phyloP scores from a whole-genome alignment of 2,329 filamentous ascomycete genomes.

The Pyricularia grisea region DNA sequence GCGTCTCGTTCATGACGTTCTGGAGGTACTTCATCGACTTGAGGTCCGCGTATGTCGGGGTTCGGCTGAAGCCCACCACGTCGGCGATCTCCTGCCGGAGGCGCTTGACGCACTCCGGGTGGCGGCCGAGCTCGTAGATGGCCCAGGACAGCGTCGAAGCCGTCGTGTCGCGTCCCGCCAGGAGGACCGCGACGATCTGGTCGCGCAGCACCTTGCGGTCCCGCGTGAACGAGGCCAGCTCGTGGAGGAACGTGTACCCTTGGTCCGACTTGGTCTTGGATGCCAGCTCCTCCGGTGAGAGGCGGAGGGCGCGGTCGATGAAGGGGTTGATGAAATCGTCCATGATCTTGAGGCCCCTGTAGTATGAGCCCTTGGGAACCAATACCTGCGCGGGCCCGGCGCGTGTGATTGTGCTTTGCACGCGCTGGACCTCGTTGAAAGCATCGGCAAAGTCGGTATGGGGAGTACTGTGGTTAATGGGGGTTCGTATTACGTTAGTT shows the following conservation, averaged over 20 bases:
- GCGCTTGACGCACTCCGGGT: slow-evolving; percentile 57
- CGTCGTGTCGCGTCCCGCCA: slow-evolving; percentile 84
- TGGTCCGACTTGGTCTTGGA: slow-evolving; percentile 62
- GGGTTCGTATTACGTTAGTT: not conserved
- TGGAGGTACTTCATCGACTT: slow-evolving; percentile 82
- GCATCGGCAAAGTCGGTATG: slow-evolving; percentile 66
- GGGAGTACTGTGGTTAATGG: slow-evolving; percentile 32
- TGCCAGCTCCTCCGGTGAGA: slow-evolving; percentile 63
- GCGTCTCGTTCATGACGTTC: slow-evolving; percentile 65
- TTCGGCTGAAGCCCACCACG: slow-evolving; percentile 48
- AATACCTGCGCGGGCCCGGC: slow-evolving; percentile 53
- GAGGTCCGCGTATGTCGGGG: slow-evolving; percentile 68
- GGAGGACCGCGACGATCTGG: slow-evolving; percentile 71
- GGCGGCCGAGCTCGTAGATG: slow-evolving; percentile 69
- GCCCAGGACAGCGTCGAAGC: slow-evolving; percentile 72
- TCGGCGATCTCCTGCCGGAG: slow-evolving; percentile 65
- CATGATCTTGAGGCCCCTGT: slow-evolving; percentile 54
- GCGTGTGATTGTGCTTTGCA: slow-evolving; percentile 59
- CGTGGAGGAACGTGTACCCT: slow-evolving; percentile 78
- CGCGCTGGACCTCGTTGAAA: slow-evolving; percentile 68
- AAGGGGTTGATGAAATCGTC: slow-evolving; percentile 70
- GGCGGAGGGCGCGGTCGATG: slow-evolving; percentile 62
- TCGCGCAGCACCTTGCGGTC: slow-evolving; percentile 66
- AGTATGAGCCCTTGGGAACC: slow-evolving; percentile 57
- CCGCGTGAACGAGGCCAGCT: slow-evolving; percentile 71